Conservation (phyloP, 805 yeast genomes). For the Brettanomyces naardenensis region DNA sequence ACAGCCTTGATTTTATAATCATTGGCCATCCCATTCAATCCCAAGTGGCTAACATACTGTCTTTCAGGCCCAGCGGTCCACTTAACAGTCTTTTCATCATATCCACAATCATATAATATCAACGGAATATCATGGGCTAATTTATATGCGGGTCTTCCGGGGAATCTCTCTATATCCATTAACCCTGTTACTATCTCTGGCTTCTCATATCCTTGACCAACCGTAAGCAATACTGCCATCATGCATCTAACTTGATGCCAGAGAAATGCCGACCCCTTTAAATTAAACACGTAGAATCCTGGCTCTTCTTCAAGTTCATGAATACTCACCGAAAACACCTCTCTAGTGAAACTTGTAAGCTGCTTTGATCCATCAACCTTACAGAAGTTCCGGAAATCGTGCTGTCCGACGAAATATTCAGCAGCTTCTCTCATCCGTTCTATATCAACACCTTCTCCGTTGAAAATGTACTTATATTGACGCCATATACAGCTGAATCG, state of each 20-base stretch:
- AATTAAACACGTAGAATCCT: constrained; percentile 59
- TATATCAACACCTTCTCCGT: constrained; percentile 48
- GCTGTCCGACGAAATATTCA: constrained; percentile 52
- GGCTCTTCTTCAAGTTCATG: constrained; percentile 10
- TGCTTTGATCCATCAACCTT: constrained; percentile 93
- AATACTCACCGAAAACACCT: constrained; percentile 35
- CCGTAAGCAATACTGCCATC: constrained; percentile 73
- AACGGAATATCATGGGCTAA: constrained; percentile 90
- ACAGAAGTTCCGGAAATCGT: constrained; percentile 93
- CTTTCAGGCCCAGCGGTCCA: constrained; percentile 43
- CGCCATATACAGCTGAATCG: constrained; percentile 83
- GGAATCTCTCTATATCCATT: constrained; percentile 45
- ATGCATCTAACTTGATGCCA: constrained; percentile 99
- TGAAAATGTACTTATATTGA: constrained; percentile 80
- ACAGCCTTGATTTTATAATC: constrained; percentile 51
- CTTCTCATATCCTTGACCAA: constrained; percentile 71
- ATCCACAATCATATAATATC: constrained; percentile 78
- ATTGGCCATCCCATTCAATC: constrained; percentile 42
- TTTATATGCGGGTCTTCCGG: constrained; percentile 70
- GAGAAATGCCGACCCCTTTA: constrained; percentile 82
- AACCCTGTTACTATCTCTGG: constrained; percentile 51
- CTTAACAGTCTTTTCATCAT: constrained; percentile 44
- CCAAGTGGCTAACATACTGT: constrained; percentile 32
- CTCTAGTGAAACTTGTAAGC: constrained; percentile 68
- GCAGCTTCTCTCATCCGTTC: constrained; percentile 68